These are phyloP conservation scores for Astrothelium macrocarpum DNA, from an alignment of 495 filamentous ascomycete species.

Conservation along the genomic window DNA sequence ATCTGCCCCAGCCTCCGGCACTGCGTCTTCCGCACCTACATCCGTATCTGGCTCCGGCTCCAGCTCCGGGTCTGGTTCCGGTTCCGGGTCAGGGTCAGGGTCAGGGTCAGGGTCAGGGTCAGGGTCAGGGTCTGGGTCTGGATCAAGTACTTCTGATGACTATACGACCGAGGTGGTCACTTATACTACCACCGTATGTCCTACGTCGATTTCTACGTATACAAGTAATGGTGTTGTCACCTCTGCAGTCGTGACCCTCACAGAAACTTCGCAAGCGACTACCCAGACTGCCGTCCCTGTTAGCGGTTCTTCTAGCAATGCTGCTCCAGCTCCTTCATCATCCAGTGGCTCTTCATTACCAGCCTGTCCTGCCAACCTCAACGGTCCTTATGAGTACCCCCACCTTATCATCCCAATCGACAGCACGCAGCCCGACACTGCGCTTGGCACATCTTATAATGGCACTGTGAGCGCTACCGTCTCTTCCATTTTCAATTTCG, in stretches of 20 bases:
- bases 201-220: background rate
- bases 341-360: background rate
- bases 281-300: background rate
- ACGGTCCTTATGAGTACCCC: constrained; percentile 48
- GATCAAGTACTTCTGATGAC: background rate
- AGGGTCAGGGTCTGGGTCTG: constrained; percentile 14
- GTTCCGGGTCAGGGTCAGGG: constrained; percentile 22
- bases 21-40: background rate
- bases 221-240: background rate
- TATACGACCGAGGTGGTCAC: background rate
- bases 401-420: constrained; percentile 59
- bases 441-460: constrained; percentile 45
- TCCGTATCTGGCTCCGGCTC: background rate
- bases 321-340: background rate
- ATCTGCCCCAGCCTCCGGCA: background rate
- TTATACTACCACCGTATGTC: background rate
- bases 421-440: constrained; percentile 41
- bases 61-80: background rate
- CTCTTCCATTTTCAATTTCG: constrained; percentile 61
- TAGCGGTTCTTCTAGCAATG: background rate
- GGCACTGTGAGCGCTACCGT: constrained; percentile 46
- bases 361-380: constrained; percentile 42
- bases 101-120: constrained; percentile 29
- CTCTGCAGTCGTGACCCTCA: background rate
- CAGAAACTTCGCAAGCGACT: background rate